Conservation (phyloP, 306 rosid genomes). For the Vigna reflexopilosa region DNA sequence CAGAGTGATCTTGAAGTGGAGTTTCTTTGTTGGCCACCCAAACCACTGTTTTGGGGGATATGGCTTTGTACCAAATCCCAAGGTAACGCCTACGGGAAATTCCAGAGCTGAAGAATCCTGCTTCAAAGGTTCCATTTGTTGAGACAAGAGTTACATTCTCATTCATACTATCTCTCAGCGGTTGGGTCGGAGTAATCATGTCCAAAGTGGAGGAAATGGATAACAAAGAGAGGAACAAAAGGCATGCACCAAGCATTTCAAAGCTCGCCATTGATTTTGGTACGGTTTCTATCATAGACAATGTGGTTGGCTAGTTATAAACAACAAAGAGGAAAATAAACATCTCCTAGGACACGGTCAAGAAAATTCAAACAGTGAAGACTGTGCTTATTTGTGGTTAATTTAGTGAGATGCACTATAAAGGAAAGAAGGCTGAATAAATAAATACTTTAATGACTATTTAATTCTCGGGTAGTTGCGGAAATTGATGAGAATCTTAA, state of each 20-base stretch:
- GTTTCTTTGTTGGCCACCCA: constrained; percentile 50
- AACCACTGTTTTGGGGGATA: constrained; percentile 35
- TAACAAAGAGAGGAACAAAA: constrained; percentile 14
- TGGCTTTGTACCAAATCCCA: constrained; percentile 41
- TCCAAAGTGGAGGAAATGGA: constrained; percentile 7
- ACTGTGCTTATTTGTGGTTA: not conserved
- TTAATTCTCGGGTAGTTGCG: no score
- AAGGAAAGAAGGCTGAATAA: no score
- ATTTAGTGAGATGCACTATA: no score
- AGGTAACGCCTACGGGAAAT: constrained; percentile 32
- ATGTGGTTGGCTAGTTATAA: not conserved
- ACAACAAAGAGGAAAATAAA: no score
- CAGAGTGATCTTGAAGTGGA: constrained; percentile 12
- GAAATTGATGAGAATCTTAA: no score
- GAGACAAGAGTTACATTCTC: constrained; percentile 40
- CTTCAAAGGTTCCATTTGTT: constrained; percentile 34
- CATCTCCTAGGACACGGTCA: not conserved
- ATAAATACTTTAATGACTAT: no score
- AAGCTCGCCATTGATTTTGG: constrained; percentile 1
- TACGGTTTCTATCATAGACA: not conserved
- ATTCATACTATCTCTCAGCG: constrained; percentile 1
- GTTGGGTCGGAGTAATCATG: constrained; percentile 1
- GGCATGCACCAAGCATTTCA: not conserved
- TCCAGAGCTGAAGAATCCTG: constrained; percentile 38
- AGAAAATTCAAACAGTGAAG: not conserved